Evolutionary conservation across 768 basidiomycete species (phyloP).

Genomic region (Fomitopsis serialis): DNA sequence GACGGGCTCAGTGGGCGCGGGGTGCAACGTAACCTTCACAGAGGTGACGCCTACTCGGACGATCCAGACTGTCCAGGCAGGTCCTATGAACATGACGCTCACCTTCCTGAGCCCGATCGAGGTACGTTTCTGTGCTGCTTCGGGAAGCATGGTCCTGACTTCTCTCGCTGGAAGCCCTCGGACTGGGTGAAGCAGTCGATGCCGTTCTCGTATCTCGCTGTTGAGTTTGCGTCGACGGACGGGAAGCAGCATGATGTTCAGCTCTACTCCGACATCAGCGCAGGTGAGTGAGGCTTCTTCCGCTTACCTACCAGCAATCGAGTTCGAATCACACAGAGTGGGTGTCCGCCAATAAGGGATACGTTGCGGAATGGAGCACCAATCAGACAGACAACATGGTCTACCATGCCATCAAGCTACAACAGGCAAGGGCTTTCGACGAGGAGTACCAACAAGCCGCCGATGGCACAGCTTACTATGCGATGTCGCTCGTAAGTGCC

Average conservation of each 20-base stretch:
- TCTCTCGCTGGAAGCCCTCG: conserved; percentile 19
- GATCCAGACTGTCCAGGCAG: conserved; percentile 27
- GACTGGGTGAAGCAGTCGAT: conserved; percentile 33
- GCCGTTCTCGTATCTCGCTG: conserved; percentile 32
- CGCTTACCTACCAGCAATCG: neutral
- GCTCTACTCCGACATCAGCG: conserved; percentile 35
- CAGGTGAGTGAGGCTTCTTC: conserved; percentile 21
- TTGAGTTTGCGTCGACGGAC: conserved; percentile 26
- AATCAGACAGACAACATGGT: conserved; percentile 1
- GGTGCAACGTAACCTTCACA: conserved; percentile 7
- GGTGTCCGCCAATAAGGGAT: conserved; percentile 5
- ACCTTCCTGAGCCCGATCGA: conserved; percentile 35
- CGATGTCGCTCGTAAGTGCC: conserved; percentile 7
- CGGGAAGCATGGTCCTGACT: neutral
- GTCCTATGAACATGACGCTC: conserved; percentile 29
- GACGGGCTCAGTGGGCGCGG: neutral
- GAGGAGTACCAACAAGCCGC: conserved; percentile 7
- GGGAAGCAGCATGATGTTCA: conserved; percentile 27
- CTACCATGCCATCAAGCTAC: conserved; percentile 9
- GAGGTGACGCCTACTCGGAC: conserved; percentile 31
- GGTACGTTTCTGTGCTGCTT: conserved; percentile 12
- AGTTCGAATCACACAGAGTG: conserved; percentile 6
- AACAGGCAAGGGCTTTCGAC: neutral
- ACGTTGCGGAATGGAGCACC: conserved; percentile 4
- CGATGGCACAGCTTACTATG: conserved; percentile 10